Evolutionary conservation across 306 rosid species (phyloP), one percentile per base, ranked within the genome.

Genomic region (Astragalus membranaceus): DNA sequence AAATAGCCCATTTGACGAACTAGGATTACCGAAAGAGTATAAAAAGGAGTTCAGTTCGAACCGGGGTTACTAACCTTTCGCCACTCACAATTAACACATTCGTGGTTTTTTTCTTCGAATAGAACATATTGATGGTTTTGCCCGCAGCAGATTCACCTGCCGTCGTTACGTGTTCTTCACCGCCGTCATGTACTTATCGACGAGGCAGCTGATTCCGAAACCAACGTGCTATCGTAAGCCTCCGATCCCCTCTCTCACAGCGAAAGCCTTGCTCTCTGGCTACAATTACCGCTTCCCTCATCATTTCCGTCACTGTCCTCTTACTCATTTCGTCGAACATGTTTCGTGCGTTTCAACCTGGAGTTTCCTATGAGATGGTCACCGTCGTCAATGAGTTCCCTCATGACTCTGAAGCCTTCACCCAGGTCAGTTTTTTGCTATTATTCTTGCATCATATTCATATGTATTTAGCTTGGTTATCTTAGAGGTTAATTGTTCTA

Each of bases 361-460:
- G 1, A 1, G 62, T 37, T 67, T 83, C 73, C 4, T 77, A 51
- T 44, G 83, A 87, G 26, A 85, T 80, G 5, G 79, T 81, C 78
- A 79, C 85, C 16, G 95, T 94, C 10, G 88, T 94, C 74, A 84
- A 94, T 62, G 91, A 75, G 67, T 90, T 87, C 61, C 91, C 94
- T 78, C 98, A 94, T 51, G 98, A 94, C 35, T 87, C 90, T 26
- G 11, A 50, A 33, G 98, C 98, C 67, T 88, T 88, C 77, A 94
- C 97, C 47, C 98, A 94, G 98, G 97, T 88, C 49, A 56, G 15
- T 9, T 15, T 33, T 20, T 12, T 67, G 4, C 3, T 49, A 2
- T 26, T 33, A 1, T 14, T 55, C 44, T 1, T 33, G 17, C n/a
- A 32, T 57, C 3, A 6, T n/a, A n/a, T n/a, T n/a, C n/a, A n/a